Percentiles rank a stretch among this genome's conserved stretches.
Evolutionary conservation across 768 basidiomycete species (phyloP).

Genomic region (Pisolithus sp.): DNA sequence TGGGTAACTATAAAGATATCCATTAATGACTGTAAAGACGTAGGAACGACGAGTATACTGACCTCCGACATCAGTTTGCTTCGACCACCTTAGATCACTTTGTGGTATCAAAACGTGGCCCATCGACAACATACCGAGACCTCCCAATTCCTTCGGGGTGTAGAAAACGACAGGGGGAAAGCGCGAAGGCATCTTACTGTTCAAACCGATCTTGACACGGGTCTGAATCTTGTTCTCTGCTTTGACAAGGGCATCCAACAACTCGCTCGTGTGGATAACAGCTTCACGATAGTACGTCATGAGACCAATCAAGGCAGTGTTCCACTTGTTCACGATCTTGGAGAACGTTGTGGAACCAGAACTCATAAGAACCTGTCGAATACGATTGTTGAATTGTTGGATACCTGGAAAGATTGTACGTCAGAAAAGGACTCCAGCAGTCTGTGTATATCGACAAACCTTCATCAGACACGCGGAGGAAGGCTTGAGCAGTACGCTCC

Average conservation of each 20-base stretch:
- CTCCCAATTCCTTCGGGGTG: constrained; percentile 96
- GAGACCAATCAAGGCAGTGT: constrained; percentile 88
- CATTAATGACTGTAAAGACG: neutral
- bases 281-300: constrained; percentile 99
- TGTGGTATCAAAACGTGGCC: constrained; percentile 98
- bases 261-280: constrained; percentile 94
- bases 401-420: constrained; percentile 46
- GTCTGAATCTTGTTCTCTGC: constrained; percentile 99
- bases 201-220: constrained; percentile 98
- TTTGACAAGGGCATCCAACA: constrained; percentile 94
- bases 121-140: constrained; percentile 99
- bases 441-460: constrained; percentile 34
- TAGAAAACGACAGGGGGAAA: constrained; percentile 97
- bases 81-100: constrained; percentile 95
- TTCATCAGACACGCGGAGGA: constrained; percentile 95
- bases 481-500: constrained; percentile 96
- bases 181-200: constrained; percentile 99
- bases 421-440: neutral
- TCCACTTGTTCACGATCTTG: constrained; percentile 99
- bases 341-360: constrained; percentile 98
- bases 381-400: constrained; percentile 96
- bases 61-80: constrained; percentile 95
- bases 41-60: constrained; percentile 7
- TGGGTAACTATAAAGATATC: constrained; percentile 63
- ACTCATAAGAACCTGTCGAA: constrained; percentile 95